These are phyloP conservation scores for Populus hybrid DNA, from an alignment of 441 rosid species.

Conservation along the genomic window DNA sequence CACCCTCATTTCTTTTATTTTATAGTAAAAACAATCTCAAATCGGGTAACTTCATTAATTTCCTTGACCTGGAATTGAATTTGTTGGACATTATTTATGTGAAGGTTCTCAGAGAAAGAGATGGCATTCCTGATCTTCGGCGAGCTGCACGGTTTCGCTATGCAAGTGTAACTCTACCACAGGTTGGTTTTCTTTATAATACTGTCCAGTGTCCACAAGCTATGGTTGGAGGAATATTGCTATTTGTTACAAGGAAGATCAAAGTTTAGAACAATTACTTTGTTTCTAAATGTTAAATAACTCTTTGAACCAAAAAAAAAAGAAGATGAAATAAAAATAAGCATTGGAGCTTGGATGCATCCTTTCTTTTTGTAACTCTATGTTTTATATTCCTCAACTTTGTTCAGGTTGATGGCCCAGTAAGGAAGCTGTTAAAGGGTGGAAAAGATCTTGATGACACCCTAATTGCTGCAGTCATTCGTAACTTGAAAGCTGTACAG, in stretches of 20 bases:
- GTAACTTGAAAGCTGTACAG: slow-evolving; percentile 72
- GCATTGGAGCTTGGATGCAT: slow-evolving; percentile 7
- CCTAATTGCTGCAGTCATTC: slow-evolving; percentile 68
- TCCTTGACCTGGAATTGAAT: slow-evolving; percentile 15
- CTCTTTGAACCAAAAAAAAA: not conserved
- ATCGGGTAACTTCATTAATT: slow-evolving; percentile 1
- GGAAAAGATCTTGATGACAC: slow-evolving; percentile 70
- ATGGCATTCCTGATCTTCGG: slow-evolving; percentile 94
- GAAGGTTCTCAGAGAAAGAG: slow-evolving; percentile 77
- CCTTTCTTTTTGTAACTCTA: slow-evolving; percentile 13
- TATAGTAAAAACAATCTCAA: not conserved
- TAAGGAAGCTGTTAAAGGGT: slow-evolving; percentile 61
- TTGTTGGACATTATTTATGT: slow-evolving; percentile 22
- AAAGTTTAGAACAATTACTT: not conserved
- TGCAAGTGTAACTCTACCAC: slow-evolving; percentile 65
- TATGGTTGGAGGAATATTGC: not conserved
- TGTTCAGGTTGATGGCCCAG: slow-evolving; percentile 59
- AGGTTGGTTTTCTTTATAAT: slow-evolving; percentile 55
- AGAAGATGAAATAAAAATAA: slow-evolving; percentile 1
- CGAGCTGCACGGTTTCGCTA: slow-evolving; percentile 86
- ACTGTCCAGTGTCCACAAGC: not conserved
- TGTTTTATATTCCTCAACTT: slow-evolving; percentile 22
- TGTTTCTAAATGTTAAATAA: slow-evolving; percentile 3
- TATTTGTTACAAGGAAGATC: not conserved
- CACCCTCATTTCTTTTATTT: too few species aligned